Base-by-base conservation (phyloP, 306 rosid genomes). In the Lathyrus aphaca region DNA sequence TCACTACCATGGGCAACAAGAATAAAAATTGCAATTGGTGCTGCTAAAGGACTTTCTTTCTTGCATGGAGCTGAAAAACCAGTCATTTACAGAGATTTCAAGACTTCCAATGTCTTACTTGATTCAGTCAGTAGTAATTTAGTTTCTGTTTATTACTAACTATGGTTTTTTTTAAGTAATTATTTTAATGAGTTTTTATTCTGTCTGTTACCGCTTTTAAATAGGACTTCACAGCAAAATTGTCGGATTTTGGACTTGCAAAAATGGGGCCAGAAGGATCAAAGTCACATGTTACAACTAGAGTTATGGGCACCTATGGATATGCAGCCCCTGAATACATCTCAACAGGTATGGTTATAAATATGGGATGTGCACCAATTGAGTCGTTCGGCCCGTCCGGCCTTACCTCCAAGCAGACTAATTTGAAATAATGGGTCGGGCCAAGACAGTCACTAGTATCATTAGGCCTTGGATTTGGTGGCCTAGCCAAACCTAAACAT, bases 251-350 rank as follows among this genome's bases (percentile, higher is more conserved):
- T 65, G 99, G 99, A 75, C 90, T 94, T 16, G 99, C 99, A 44
- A 91, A 84, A 79, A 87, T 94, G 97, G 97, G 99, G 29, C 99
- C 97, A 12, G 96, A 91, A 70, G 99, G 99, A 56, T 91, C 99
- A 50, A 86, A 94, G 27, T 78, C 99, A 1, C 99, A 91, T 44
- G 99, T 94, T 44, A 78, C 99, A 18, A 91, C 99, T 21, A 82
- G 97, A 81, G 99, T 94, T 5, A 87, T 94, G 97, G 99, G 99
- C 4, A 94, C 97, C n/a, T 85, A 83, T 56, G 97, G 99, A 50
- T 88, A 94, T 74, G 99, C 97, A 12, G 99, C 99, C 30, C 99
- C 99, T 0, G 97, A 94, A 79, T 94, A 94, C 45, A 83, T 91
- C 68, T 82, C 96, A 19, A 94, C 99, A 64, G 99, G 97, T 87